phyloP scores from a whole-genome alignment of 768 basidiomycete genomes.

The Boletus rex-veris region DNA sequence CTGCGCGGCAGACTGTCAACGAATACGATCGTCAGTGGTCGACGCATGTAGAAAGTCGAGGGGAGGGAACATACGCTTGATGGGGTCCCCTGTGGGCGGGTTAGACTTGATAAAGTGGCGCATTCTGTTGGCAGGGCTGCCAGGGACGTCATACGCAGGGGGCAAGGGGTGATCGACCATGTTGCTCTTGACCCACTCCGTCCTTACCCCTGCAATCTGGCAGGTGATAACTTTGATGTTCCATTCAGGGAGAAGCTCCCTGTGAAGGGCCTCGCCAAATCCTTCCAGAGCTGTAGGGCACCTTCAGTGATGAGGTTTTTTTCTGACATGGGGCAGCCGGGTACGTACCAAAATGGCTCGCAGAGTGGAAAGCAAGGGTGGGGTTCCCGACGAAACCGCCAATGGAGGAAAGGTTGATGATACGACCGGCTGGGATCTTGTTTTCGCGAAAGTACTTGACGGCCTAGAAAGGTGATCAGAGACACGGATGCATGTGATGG shows the following conservation, averaged over 20 bases:
- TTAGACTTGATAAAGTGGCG: conserved; percentile 3
- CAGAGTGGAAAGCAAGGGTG: conserved; percentile 19
- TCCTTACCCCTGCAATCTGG: conserved; percentile 20
- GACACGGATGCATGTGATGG: not conserved
- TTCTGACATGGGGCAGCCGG: not conserved
- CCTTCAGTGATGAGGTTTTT: not conserved
- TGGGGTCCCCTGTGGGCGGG: not conserved
- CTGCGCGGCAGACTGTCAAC: conserved; percentile 27
- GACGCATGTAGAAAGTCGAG: not conserved
- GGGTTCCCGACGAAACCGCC: conserved; percentile 18
- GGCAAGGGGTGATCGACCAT: conserved; percentile 15
- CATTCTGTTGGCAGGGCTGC: conserved; percentile 16
- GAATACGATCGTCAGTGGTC: not conserved
- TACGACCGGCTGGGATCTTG: conserved; percentile 21
- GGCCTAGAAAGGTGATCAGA: conserved; percentile 8
- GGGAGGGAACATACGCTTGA: conserved; percentile 8
- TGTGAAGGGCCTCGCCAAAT: conserved; percentile 22
- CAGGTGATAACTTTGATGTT: conserved; percentile 24
- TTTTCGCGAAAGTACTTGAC: conserved; percentile 32
- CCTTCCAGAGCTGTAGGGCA: conserved; percentile 22
- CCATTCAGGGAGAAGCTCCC: conserved; percentile 24
- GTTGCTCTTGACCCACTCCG: conserved; percentile 19
- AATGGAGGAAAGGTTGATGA: conserved; percentile 21
- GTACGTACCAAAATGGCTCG: conserved; percentile 22
- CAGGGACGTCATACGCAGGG: conserved; percentile 13